Conservation (phyloP, 768 basidiomycete genomes). For the Tylopilus balloui region DNA sequence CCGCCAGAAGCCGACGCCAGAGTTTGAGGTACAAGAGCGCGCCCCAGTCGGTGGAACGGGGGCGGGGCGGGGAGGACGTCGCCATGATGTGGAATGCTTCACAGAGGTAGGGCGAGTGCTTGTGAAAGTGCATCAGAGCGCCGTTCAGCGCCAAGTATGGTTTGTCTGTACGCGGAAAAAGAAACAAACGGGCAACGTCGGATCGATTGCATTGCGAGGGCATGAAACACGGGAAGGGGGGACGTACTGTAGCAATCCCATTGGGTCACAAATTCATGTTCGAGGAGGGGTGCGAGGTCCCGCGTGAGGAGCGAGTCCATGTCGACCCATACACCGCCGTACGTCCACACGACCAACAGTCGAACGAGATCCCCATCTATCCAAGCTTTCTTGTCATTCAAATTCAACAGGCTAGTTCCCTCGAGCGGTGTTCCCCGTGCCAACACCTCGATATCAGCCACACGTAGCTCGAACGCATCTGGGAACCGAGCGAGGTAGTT, state of each 20-base stretch:
- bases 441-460: constrained; percentile 62
- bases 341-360: constrained; percentile 80
- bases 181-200: neutral
- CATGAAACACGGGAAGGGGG: neutral
- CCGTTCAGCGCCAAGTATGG: constrained; percentile 81
- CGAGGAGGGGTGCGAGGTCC: constrained; percentile 79
- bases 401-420: constrained; percentile 54
- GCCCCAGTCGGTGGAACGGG: constrained; percentile 91
- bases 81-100: constrained; percentile 93
- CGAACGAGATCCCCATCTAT: constrained; percentile 92
- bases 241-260: constrained; percentile 95
- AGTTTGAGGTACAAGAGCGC: constrained; percentile 87
- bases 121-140: constrained; percentile 88
- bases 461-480: constrained; percentile 62
- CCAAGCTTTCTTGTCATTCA: constrained; percentile 81
- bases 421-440: constrained; percentile 77
- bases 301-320: constrained; percentile 94
- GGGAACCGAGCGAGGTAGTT: constrained; percentile 61
- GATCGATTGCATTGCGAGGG: neutral
- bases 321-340: constrained; percentile 94
- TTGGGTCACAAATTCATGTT: constrained; percentile 96
- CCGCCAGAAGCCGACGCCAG: constrained; percentile 77
- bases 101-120: constrained; percentile 93
- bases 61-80: constrained; percentile 62
- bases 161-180: constrained; percentile 46